Evolutionary conservation across 2,329 filamentous ascomycete genomes (phyloP).

Genomic region (Periconia macrospinosa): DNA sequence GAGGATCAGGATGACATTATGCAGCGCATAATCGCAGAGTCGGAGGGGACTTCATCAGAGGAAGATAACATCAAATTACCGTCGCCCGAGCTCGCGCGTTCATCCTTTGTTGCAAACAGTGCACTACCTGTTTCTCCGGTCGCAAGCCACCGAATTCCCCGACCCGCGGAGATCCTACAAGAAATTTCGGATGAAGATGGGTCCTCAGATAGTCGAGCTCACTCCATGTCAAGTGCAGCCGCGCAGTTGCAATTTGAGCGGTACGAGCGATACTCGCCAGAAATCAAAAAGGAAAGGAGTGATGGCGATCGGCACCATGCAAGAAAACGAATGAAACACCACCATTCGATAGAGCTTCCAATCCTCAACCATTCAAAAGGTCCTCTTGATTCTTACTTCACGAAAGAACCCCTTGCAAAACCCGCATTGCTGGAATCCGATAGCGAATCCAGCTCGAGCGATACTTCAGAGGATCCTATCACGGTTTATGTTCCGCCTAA

Average conservation of each 20-base stretch:
- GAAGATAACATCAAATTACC: neutral
- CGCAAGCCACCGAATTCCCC: slow-evolving; percentile 1
- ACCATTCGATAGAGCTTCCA: too few relatives aligned
- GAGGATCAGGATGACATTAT: slow-evolving; percentile 7
- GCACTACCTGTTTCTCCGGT: slow-evolving; percentile 27
- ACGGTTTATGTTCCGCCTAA: too few relatives aligned
- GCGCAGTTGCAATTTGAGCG: slow-evolving; percentile 12
- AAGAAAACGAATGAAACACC: slow-evolving; percentile 11
- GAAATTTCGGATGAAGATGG: neutral
- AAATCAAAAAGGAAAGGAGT: neutral
- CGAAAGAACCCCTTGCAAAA: too few relatives aligned
- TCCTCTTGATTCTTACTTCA: too few relatives aligned
- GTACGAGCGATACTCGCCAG: neutral
- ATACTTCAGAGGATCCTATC: too few relatives aligned
- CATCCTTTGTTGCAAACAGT: slow-evolving; percentile 35
- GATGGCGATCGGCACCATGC: slow-evolving; percentile 1
- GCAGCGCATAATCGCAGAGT: slow-evolving; percentile 13
- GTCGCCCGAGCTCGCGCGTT: slow-evolving; percentile 29
- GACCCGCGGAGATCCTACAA: neutral
- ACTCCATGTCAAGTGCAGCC: slow-evolving; percentile 15
- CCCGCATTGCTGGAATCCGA: too few relatives aligned
- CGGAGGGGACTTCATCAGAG: slow-evolving; percentile 10
- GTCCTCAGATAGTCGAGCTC: neutral
- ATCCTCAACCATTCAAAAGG: too few relatives aligned
- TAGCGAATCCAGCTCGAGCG: too few relatives aligned